phyloP scores from a whole-genome alignment of 208 protist genomes.

The Acanthamoeba culbertsoni region DNA sequence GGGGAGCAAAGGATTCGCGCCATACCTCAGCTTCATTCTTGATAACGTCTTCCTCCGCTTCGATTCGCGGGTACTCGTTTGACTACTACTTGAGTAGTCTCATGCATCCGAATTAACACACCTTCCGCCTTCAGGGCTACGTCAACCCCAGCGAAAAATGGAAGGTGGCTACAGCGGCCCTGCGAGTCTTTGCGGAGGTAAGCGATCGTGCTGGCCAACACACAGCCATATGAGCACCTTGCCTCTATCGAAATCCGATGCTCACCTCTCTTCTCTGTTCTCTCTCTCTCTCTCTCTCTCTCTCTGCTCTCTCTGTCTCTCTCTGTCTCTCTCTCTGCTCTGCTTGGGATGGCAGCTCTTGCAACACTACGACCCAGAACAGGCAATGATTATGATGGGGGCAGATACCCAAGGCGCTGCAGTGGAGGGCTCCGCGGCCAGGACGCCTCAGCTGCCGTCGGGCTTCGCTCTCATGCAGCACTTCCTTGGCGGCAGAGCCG shows the following conservation, averaged over 20 bases:
- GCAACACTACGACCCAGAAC: background rate
- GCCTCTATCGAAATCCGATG: too few relatives aligned
- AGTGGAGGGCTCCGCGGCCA: background rate
- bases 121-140: background rate
- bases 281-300: too few relatives aligned
- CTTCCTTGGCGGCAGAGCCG: background rate
- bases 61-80: background rate
- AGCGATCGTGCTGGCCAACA: too few relatives aligned
- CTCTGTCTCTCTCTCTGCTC: too few relatives aligned
- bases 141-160: background rate
- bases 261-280: too few relatives aligned
- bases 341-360: too few relatives aligned
- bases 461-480: background rate
- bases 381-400: background rate
- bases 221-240: too few relatives aligned
- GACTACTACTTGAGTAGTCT: too few relatives aligned
- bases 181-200: slow-evolving; percentile 7
- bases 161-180: slow-evolving; percentile 8
- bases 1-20: background rate
- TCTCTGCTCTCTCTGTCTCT: too few relatives aligned
- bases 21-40: slow-evolving; percentile 24
- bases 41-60: slow-evolving; percentile 54
- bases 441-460: background rate
- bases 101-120: background rate
- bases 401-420: background rate